phyloP scores from a whole-genome alignment of 305 asterid species.

The Fraxinus baroniana region DNA sequence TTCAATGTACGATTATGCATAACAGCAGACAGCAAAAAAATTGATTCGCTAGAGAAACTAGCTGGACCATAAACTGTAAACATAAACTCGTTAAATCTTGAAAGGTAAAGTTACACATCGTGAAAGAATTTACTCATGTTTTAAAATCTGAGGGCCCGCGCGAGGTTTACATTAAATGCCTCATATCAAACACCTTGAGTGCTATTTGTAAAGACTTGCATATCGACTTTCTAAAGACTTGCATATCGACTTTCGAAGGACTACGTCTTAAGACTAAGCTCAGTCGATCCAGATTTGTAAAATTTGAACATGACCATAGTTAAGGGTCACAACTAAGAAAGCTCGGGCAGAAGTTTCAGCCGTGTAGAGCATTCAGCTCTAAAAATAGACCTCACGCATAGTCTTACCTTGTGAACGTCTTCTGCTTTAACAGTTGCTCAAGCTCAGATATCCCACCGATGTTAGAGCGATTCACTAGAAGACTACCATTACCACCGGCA shows the following conservation, averaged over 20 bases:
- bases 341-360: neutral
- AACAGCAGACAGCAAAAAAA: neutral
- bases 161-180: neutral
- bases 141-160: neutral
- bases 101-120: neutral
- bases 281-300: neutral
- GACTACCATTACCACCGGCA: slow-evolving; percentile 30
- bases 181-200: neutral
- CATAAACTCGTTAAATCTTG: slow-evolving; percentile 1
- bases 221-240: neutral
- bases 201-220: neutral
- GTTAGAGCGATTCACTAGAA: slow-evolving; percentile 28
- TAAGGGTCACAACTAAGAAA: neutral
- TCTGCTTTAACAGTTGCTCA: slow-evolving; percentile 71
- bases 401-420: slow-evolving; percentile 67
- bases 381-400: neutral
- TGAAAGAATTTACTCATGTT: neutral
- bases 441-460: slow-evolving; percentile 53
- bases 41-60: slow-evolving; percentile 1
- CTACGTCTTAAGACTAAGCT: neutral
- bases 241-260: neutral
- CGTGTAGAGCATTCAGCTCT: neutral
- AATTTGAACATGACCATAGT: neutral
- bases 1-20: neutral
- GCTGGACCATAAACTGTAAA: neutral